Conservation (phyloP, 768 basidiomycete species). For the Pleurotus ostreatus region DNA sequence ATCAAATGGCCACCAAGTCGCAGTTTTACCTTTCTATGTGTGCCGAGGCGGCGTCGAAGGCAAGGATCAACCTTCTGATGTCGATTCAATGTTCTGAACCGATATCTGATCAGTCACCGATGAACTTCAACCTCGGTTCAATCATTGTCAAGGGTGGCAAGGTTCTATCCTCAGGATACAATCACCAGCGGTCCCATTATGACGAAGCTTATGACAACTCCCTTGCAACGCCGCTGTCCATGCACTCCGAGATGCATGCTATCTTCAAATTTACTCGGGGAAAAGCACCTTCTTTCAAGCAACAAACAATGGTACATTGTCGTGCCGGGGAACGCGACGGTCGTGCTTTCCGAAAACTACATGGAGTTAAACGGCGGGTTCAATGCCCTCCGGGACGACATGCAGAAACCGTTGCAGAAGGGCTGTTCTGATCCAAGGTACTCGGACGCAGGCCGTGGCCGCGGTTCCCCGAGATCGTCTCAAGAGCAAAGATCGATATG, state of each 20-base stretch:
- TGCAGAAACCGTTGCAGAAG: neutral
- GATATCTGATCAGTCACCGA: conserved; percentile 26
- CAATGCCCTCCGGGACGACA: neutral
- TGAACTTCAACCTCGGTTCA: conserved; percentile 45
- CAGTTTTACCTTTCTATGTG: conserved; percentile 51
- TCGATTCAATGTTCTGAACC: neutral
- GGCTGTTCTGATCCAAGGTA: neutral
- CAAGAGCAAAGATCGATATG: neutral
- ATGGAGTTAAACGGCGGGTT: conserved; percentile 4
- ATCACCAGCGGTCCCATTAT: conserved; percentile 52
- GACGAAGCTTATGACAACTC: conserved; percentile 37
- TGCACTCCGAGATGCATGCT: conserved; percentile 62
- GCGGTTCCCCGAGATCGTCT: neutral
- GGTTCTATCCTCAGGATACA: conserved; percentile 46
- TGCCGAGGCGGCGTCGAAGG: conserved; percentile 42
- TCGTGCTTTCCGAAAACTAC: neutral
- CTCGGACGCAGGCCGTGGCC: neutral
- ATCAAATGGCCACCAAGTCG: conserved; percentile 33
- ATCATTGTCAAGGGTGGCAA: conserved; percentile 51
- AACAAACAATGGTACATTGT: conserved; percentile 22
- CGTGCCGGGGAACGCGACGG: too few relatives aligned
- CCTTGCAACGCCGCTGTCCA: conserved; percentile 34
- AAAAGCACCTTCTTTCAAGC: conserved; percentile 48
- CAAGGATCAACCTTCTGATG: conserved; percentile 1
- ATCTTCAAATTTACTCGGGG: conserved; percentile 48